Evolutionary conservation across 345 rosid species (phyloP).

Genomic region (Geranium brycei): DNA sequence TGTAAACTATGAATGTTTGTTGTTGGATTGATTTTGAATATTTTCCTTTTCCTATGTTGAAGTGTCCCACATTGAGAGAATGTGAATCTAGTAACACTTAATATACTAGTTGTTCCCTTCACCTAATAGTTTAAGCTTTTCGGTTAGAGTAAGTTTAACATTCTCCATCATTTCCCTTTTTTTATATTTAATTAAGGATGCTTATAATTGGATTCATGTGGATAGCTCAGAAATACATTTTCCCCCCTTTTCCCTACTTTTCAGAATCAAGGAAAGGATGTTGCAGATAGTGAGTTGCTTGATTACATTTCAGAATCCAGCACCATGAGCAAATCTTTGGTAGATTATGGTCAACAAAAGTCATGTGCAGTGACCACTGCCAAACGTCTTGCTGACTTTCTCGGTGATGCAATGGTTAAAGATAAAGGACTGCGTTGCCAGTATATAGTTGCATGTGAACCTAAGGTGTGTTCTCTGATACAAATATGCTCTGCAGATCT

Average conservation of each 20-base stretch:
- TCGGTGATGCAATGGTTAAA: constrained; percentile 87
- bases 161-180: neutral
- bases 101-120: no score
- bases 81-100: no score
- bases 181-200: neutral
- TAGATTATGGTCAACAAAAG: constrained; percentile 88
- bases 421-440: constrained; percentile 97
- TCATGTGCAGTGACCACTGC: constrained; percentile 99
- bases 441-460: constrained; percentile 91
- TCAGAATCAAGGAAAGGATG: constrained; percentile 84
- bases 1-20: constrained; percentile 11
- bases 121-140: no score
- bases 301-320: constrained; percentile 98
- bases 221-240: constrained; percentile 10
- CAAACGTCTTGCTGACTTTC: constrained; percentile 85
- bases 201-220: neutral
- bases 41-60: neutral
- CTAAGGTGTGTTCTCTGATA: constrained; percentile 40
- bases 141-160: no score
- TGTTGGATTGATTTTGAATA: neutral
- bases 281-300: constrained; percentile 83
- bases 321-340: constrained; percentile 97
- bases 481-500: constrained; percentile 4
- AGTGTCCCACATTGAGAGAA: no score
- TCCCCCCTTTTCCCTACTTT: constrained; percentile 11